A percentile compares a stretch with the other conserved stretches of the same genome.
Evolutionary conservation across 164 flowering plant genomes (phyloP).

Genomic region (Euptelea pleiosperma): DNA sequence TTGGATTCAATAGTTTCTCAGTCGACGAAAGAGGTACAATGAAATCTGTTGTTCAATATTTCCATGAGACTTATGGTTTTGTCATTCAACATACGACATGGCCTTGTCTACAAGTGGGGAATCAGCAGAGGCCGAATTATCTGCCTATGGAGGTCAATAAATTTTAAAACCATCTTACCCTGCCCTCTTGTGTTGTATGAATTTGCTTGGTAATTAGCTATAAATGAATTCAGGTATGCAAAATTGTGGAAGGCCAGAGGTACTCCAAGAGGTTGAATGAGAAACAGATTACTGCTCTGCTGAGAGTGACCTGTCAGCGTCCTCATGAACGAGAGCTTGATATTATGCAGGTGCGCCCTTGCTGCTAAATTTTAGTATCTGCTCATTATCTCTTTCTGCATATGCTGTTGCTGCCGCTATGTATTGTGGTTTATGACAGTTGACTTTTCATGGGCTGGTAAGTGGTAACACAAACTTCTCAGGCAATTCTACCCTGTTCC

Average conservation of each 20-base stretch:
- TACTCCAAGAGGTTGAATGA: slow-evolving; percentile 72
- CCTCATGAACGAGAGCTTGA: slow-evolving; percentile 66
- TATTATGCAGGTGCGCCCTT: slow-evolving; percentile 51
- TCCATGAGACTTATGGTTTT: slow-evolving; percentile 80
- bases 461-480: no score
- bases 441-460: no score
- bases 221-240: slow-evolving; percentile 52
- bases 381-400: not conserved
- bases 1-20: slow-evolving; percentile 43
- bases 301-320: slow-evolving; percentile 69
- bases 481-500: no score
- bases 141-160: slow-evolving; percentile 86
- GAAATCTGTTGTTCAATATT: slow-evolving; percentile 87
- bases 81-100: slow-evolving; percentile 66
- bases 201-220: not conserved
- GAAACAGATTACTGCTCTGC: slow-evolving; percentile 61
- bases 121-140: slow-evolving; percentile 74
- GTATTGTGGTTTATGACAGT: not conserved
- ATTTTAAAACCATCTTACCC: not conserved
- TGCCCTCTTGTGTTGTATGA: not conserved
- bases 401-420: not conserved
- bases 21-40: slow-evolving; percentile 70
- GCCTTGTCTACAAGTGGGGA: slow-evolving; percentile 96
- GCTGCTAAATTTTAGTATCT: not conserved
- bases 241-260: slow-evolving; percentile 81